Evolutionary conservation across 2,329 filamentous ascomycete genomes (phyloP).

Genomic region (Beauveria brongniartii): DNA sequence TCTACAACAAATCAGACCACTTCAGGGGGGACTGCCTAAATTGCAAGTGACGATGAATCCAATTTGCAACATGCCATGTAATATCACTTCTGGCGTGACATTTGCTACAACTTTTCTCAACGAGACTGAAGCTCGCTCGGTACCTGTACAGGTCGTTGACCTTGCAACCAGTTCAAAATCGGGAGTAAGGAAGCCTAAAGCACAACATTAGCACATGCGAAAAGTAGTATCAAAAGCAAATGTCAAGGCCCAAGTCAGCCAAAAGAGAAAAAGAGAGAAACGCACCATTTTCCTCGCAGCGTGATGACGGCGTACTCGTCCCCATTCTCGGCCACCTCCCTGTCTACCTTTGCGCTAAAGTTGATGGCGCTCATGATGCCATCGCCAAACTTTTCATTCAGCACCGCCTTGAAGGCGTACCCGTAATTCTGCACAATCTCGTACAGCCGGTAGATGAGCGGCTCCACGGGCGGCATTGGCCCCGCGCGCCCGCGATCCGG

Average conservation of each 20-base stretch:
- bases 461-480: conserved; percentile 30
- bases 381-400: conserved; percentile 92
- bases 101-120: no score
- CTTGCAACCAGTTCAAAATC: background rate
- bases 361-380: conserved; percentile 96
- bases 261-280: background rate
- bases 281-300: background rate
- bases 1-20: no score
- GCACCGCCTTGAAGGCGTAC: conserved; percentile 86
- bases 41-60: no score
- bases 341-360: conserved; percentile 86
- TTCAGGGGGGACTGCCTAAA: no score
- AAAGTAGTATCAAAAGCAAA: no score
- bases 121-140: background rate
- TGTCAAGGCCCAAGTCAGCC: no score
- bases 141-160: background rate
- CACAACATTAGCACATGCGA: background rate
- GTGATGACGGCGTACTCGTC: background rate
- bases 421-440: conserved; percentile 97
- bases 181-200: background rate
- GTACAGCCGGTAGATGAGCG: conserved; percentile 73
- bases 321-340: conserved; percentile 69
- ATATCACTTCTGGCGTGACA: no score
- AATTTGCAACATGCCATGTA: no score
- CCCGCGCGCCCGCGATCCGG: conserved; percentile 68